These are phyloP conservation scores for Candida alai DNA, from an alignment of 805 yeast genomes.

Conservation along the genomic window DNA sequence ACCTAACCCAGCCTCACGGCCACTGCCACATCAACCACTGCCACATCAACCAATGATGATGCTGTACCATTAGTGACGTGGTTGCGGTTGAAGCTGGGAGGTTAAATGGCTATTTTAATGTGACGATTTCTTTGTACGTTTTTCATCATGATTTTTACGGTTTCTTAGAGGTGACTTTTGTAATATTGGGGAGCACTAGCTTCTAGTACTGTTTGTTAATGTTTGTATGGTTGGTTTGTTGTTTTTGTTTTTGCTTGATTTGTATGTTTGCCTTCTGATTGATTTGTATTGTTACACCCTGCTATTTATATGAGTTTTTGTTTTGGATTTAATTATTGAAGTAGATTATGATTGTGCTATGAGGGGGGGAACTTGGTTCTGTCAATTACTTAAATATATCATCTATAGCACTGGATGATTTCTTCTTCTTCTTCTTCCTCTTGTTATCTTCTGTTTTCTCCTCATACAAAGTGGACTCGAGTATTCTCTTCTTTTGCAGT, in stretches of 20 bases:
- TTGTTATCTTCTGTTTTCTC: slow-evolving; percentile 11
- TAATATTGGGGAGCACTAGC: too few relatives aligned
- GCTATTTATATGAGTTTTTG: slow-evolving; percentile 1
- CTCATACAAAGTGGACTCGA: slow-evolving; percentile 2
- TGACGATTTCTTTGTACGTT: not conserved
- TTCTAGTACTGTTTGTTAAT: too few relatives aligned
- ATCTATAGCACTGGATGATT: slow-evolving; percentile 58
- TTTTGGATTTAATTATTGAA: not conserved
- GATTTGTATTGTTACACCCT: not conserved
- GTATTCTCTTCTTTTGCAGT: too few relatives aligned
- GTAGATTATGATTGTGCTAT: too few relatives aligned
- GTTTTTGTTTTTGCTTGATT: not conserved
- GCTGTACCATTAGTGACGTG: slow-evolving; percentile 1
- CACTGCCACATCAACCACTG: slow-evolving; percentile 2
- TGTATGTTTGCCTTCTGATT: not conserved
- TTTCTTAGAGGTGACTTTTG: not conserved
- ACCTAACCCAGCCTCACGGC: slow-evolving; percentile 1
- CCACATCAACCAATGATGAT: slow-evolving; percentile 3
- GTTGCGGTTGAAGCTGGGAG: too few relatives aligned
- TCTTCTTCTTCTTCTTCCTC: slow-evolving; percentile 40
- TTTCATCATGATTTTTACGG: not conserved
- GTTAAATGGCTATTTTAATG: too few relatives aligned
- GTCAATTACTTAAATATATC: slow-evolving; percentile 40
- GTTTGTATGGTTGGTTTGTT: too few relatives aligned
- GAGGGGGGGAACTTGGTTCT: not conserved